Conservation (phyloP, 805 yeast genomes). For the Metschnikowia aberdeeniae region DNA sequence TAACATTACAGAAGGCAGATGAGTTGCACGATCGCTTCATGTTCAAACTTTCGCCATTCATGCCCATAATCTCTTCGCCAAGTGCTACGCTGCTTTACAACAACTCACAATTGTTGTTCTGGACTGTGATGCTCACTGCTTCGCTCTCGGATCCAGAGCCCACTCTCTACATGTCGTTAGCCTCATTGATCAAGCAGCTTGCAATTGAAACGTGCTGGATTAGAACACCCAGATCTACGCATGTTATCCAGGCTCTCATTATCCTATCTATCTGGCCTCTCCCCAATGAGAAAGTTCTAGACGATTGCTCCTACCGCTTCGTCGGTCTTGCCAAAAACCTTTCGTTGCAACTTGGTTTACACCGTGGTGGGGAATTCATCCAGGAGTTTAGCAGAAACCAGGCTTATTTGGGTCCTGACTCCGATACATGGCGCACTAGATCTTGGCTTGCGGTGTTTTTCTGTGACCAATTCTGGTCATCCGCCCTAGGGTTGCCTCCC, state of each 20-base stretch:
- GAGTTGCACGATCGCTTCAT: slow-evolving; percentile 70
- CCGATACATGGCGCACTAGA: slow-evolving; percentile 91
- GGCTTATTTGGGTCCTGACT: slow-evolving; percentile 75
- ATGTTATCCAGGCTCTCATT: slow-evolving; percentile 83
- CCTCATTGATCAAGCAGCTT: slow-evolving; percentile 74
- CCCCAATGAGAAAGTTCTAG: slow-evolving; percentile 87
- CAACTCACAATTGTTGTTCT: slow-evolving; percentile 79
- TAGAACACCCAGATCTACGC: slow-evolving; percentile 88
- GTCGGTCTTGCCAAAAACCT: slow-evolving; percentile 81
- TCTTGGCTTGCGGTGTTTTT: slow-evolving; percentile 89
- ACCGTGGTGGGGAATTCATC: slow-evolving; percentile 82
- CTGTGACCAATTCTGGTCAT: slow-evolving; percentile 87
- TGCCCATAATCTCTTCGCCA: slow-evolving; percentile 72
- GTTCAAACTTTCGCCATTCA: slow-evolving; percentile 61
- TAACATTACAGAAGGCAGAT: slow-evolving; percentile 64
- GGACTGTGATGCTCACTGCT: slow-evolving; percentile 89
- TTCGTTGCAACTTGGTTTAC: slow-evolving; percentile 83
- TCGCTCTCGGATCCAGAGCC: slow-evolving; percentile 87
- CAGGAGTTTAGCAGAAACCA: slow-evolving; percentile 89
- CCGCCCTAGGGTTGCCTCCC: slow-evolving; percentile 83
- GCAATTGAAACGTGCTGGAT: slow-evolving; percentile 94
- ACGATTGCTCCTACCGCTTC: slow-evolving; percentile 87
- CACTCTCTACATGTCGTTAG: slow-evolving; percentile 65
- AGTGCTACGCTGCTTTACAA: slow-evolving; percentile 73
- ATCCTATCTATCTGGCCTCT: slow-evolving; percentile 89